A percentile compares a stretch with the other conserved stretches of the same genome.
phyloP scores from a whole-genome alignment of 805 yeast genomes.

The Debaryomyces hansenii region DNA sequence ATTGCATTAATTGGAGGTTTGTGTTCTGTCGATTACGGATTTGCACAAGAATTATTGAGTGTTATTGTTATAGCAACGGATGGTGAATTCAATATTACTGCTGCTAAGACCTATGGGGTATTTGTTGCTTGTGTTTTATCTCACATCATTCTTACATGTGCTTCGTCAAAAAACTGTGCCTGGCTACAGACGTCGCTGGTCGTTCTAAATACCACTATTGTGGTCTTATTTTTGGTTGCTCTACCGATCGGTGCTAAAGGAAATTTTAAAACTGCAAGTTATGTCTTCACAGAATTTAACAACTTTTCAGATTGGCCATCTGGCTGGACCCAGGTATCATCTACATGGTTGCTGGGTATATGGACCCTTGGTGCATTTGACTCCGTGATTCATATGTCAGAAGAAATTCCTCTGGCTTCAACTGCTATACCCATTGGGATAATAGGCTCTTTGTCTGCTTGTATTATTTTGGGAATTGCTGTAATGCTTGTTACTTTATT shows the following conservation, averaged over 20 bases:
- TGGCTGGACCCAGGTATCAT: slow-evolving; percentile 48
- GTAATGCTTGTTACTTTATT: slow-evolving; percentile 23
- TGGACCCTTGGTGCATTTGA: slow-evolving; percentile 37
- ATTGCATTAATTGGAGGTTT: slow-evolving; percentile 31
- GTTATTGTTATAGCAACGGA: slow-evolving; percentile 29
- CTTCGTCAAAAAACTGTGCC: slow-evolving; percentile 23
- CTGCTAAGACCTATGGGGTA: slow-evolving; percentile 29
- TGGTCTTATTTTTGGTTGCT: slow-evolving; percentile 25
- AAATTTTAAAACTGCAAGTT: slow-evolving; percentile 47
- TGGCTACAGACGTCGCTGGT: slow-evolving; percentile 26
- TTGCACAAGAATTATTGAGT: slow-evolving; percentile 26
- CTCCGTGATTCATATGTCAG: slow-evolving; percentile 32
- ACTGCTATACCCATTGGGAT: slow-evolving; percentile 29
- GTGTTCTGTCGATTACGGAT: slow-evolving; percentile 31
- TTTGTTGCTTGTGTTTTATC: slow-evolving; percentile 28
- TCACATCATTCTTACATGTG: slow-evolving; percentile 23
- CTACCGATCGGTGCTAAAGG: slow-evolving; percentile 28
- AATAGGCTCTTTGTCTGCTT: slow-evolving; percentile 26
- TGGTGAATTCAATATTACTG: slow-evolving; percentile 27
- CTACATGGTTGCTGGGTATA: slow-evolving; percentile 21
- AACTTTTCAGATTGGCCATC: slow-evolving; percentile 54
- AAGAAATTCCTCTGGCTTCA: slow-evolving; percentile 26
- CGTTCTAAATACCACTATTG: slow-evolving; percentile 20
- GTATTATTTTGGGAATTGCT: slow-evolving; percentile 25
- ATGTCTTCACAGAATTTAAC: slow-evolving; percentile 53